Base-by-base conservation (phyloP, 208 protist species). In the Dictyostelium gargantuum region DNA sequence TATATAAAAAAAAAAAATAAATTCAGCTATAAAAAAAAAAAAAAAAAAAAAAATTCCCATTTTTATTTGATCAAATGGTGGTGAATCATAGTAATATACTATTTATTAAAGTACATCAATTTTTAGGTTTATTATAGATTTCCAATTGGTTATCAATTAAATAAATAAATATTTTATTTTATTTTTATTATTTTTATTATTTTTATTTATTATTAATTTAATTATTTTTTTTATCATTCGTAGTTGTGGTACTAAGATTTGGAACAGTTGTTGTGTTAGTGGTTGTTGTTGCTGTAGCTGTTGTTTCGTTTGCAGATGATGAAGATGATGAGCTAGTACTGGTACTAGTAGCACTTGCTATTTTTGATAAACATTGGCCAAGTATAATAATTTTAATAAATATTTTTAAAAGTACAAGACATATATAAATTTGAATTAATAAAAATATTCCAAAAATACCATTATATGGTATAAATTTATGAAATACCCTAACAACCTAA, bases 381-480 rank as follows among this genome's bases (percentile, higher is more conserved):
- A 89, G 13, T 10, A 89, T 89, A 29, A 89, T 38, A 0, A 89
- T 48, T 50, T 89, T 89, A 15, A 89, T 46, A 21, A 89, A 44
- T 46, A 89, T 79, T 40, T 89, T 89, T 5, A 89, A 44, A 6
- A 73, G 35, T 19, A 79, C 35, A 19, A 89, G 35, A 29, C 68
- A 79, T 26, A 89, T 5, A 66, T 76, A 89, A 15, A 89, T 79
- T 40, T 76, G 68, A 50, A 77, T 6, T 0, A 52, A 5, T 17
- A 89, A 2, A 6, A 89, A 2, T 6, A 75, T 6, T 26, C 82
- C 68, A 89, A 68, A 79, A 13, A 77, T 15, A 19, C 29, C 50
- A 19, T 38, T 74, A 15, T 5, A 40, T 35, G 82, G 82, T 1
- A 89, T 79, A n/a, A 89, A 77, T 63, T 26, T 56, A 13, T 50